Percentiles rank a stretch among this genome's conserved stretches.
These are phyloP conservation scores for Canariomyces notabilis DNA, from an alignment of 2,329 filamentous ascomycete genomes.

Conservation along the genomic window DNA sequence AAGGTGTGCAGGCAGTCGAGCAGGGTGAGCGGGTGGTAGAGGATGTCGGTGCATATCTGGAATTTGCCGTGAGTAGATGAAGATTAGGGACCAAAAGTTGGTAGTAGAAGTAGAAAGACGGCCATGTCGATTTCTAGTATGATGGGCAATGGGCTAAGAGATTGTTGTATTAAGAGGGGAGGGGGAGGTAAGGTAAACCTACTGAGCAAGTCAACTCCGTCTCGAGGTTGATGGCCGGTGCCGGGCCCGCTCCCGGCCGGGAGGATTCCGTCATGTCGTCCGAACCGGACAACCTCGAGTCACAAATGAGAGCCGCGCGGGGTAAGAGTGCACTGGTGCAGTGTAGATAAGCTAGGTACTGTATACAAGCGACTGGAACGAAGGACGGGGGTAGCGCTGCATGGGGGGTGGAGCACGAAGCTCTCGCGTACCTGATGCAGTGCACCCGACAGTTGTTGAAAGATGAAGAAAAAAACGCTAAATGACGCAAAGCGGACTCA, in stretches of 20 bases:
- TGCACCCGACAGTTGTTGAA: background rate
- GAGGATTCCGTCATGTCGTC: conserved; percentile 9
- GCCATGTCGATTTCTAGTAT: too few species aligned
- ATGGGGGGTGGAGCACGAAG: too few species aligned
- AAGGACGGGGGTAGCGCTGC: too few species aligned
- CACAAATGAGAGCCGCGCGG: too few species aligned
- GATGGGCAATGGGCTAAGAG: background rate
- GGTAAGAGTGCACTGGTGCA: too few species aligned
- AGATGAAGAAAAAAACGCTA: background rate
- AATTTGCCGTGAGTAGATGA: too few species aligned
- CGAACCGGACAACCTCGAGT: conserved; percentile 1
- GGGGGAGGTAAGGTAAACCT: conserved; percentile 37
- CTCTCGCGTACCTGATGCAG: too few species aligned
- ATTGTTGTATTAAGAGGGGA: background rate
- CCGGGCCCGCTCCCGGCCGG: background rate
- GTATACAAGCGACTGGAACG: too few species aligned
- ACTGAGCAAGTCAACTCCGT: conserved; percentile 94
- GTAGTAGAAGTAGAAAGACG: too few species aligned
- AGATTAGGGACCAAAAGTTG: too few species aligned
- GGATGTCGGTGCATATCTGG: conserved; percentile 93
- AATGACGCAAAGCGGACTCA: background rate
- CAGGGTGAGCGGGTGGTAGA: conserved; percentile 84
- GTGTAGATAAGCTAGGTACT: too few species aligned
- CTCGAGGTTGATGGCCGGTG: conserved; percentile 43
- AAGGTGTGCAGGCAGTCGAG: conserved; percentile 95